Conservation (phyloP, 768 basidiomycete species). For the Agrocybe pediades region DNA sequence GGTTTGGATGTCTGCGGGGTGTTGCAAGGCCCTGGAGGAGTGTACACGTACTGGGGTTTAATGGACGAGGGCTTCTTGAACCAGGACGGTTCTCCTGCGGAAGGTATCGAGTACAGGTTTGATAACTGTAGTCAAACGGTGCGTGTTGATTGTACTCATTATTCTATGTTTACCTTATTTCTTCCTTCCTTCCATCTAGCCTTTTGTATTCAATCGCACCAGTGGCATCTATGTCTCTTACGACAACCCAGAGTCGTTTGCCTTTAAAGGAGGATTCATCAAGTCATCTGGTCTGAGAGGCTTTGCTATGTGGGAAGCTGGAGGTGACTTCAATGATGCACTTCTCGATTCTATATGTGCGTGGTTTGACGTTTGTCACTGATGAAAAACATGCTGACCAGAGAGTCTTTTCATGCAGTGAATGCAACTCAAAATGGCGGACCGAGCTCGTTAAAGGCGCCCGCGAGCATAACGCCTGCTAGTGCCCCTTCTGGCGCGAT, state of each 20-base stretch:
- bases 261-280: slow-evolving; percentile 64
- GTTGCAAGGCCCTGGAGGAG: slow-evolving; percentile 49
- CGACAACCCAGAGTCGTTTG: slow-evolving; percentile 63
- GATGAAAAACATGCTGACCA: neutral
- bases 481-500: neutral
- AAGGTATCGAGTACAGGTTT: slow-evolving; percentile 52
- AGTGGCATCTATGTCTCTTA: slow-evolving; percentile 63
- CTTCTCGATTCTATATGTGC: slow-evolving; percentile 61
- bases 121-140: slow-evolving; percentile 80
- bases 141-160: slow-evolving; percentile 2
- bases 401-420: slow-evolving; percentile 15
- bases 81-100: slow-evolving; percentile 36
- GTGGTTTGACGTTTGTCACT: slow-evolving; percentile 15
- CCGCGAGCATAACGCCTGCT: neutral
- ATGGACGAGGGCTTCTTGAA: slow-evolving; percentile 57
- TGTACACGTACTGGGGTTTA: slow-evolving; percentile 67
- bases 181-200: slow-evolving; percentile 39
- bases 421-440: slow-evolving; percentile 23
- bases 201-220: slow-evolving; percentile 62
- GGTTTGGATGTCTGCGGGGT: slow-evolving; percentile 63
- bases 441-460: slow-evolving; percentile 1
- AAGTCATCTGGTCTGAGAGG: slow-evolving; percentile 54
- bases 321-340: slow-evolving; percentile 62
- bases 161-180: neutral
- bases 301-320: slow-evolving; percentile 75